A percentile compares a stretch with the other conserved stretches of the same genome.
phyloP scores from a whole-genome alignment of 495 filamentous ascomycete genomes.

The Podospora pseudopauciseta region DNA sequence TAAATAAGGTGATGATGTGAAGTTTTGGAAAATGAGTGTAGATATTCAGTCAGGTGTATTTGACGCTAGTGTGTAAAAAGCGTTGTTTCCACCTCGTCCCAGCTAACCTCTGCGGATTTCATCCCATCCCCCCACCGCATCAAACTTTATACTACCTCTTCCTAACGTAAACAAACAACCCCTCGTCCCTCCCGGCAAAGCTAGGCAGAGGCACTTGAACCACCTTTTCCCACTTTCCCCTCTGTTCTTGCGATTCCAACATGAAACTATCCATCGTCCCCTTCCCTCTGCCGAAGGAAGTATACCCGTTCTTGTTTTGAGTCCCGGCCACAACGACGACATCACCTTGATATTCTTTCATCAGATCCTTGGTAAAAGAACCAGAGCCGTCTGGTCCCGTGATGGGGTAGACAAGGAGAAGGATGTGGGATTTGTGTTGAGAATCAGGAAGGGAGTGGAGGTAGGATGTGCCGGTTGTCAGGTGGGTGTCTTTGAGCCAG shows the following conservation, averaged over 20 bases:
- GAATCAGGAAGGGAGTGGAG: background rate
- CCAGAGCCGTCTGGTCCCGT: slow-evolving; percentile 43
- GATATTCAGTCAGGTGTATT: background rate
- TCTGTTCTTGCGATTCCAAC: slow-evolving; percentile 36
- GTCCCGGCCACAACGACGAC: slow-evolving; percentile 60
- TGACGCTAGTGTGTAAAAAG: background rate
- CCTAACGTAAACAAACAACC: slow-evolving; percentile 47
- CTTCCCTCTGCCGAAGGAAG: slow-evolving; percentile 49
- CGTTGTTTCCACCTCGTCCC: background rate
- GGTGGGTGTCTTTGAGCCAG: background rate
- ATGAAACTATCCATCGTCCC: slow-evolving; percentile 56
- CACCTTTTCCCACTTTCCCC: slow-evolving; percentile 35
- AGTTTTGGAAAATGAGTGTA: background rate
- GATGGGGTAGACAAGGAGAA: slow-evolving; percentile 61
- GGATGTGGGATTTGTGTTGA: slow-evolving; percentile 32
- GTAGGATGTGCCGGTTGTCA: background rate
- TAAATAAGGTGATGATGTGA: background rate
- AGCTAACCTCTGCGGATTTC: too few species aligned
- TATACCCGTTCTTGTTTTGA: slow-evolving; percentile 62
- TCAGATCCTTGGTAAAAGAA: slow-evolving; percentile 49
- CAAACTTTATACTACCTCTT: slow-evolving; percentile 6
- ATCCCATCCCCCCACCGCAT: too few species aligned
- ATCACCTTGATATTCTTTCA: slow-evolving; percentile 54
- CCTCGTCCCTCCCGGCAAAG: slow-evolving; percentile 56
- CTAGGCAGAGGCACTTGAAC: slow-evolving; percentile 49